These are phyloP conservation scores for Grosmannia serpens DNA, from an alignment of 2,329 filamentous ascomycete species.

Conservation along the genomic window DNA sequence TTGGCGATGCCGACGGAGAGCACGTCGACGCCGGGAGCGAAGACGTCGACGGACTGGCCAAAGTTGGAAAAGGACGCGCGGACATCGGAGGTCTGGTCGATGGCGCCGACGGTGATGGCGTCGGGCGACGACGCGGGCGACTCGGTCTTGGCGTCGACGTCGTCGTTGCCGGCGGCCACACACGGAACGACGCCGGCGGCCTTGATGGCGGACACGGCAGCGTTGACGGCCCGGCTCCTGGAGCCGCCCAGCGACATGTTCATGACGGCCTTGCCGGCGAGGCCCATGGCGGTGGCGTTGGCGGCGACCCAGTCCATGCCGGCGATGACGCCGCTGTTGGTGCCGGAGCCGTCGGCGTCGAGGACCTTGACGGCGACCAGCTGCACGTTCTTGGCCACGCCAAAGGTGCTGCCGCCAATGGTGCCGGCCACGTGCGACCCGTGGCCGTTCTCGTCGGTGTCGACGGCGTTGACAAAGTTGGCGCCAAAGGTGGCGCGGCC, in stretches of 20 bases:
- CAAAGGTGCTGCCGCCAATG: constrained; percentile 47
- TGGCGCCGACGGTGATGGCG: constrained; percentile 49
- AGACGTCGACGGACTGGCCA: constrained; percentile 40
- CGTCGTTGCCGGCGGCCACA: constrained; percentile 50
- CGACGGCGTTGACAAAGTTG: constrained; percentile 37
- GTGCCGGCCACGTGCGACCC: constrained; percentile 54
- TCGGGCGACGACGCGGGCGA: constrained; percentile 44
- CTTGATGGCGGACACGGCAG: constrained; percentile 35
- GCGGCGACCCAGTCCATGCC: constrained; percentile 45
- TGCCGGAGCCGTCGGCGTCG: constrained; percentile 34
- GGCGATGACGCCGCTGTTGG: constrained; percentile 41
- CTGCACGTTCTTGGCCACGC: constrained; percentile 46
- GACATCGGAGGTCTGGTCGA: constrained; percentile 37
- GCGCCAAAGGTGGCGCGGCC: constrained; percentile 41
- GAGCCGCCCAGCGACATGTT: constrained; percentile 51
- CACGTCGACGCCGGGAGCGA: constrained; percentile 43
- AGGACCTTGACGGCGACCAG: constrained; percentile 25
- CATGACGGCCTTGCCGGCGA: constrained; percentile 44
- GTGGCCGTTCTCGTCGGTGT: constrained; percentile 50
- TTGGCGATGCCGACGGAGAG: constrained; percentile 39
- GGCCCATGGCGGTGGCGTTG: constrained; percentile 29
- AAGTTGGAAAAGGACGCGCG: constrained; percentile 49
- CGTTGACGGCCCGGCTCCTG: constrained; percentile 38
- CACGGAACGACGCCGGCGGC: constrained; percentile 42
- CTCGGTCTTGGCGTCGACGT: constrained; percentile 35